A percentile compares a stretch with the other conserved stretches of the same genome.
Conservation (phyloP, 2,329 filamentous ascomycete genomes). For the Diaporthe citri region DNA sequence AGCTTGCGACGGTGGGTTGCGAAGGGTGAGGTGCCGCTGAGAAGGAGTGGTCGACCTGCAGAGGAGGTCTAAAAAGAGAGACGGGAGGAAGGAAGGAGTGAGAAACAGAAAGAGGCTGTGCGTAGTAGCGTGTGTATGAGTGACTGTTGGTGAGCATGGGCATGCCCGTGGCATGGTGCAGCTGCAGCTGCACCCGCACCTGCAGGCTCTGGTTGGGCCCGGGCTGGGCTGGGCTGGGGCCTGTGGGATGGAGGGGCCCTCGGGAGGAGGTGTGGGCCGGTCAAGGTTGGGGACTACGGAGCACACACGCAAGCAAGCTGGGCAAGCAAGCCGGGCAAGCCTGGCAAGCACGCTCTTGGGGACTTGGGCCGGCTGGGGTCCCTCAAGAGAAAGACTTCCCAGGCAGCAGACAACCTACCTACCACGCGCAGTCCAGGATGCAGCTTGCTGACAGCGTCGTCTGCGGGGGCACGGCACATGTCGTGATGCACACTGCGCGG, state of each 20-base stretch:
- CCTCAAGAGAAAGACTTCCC: background rate
- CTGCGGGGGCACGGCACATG: slow-evolving; percentile 13
- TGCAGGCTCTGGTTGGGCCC: slow-evolving; percentile 24
- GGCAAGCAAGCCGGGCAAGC: background rate
- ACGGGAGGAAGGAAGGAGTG: slow-evolving; percentile 34
- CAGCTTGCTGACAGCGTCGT: slow-evolving; percentile 13
- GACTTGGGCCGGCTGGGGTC: background rate
- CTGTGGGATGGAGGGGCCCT: slow-evolving; percentile 16
- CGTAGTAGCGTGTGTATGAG: slow-evolving; percentile 1
- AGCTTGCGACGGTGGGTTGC: slow-evolving; percentile 22
- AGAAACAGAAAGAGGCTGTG: slow-evolving; percentile 27
- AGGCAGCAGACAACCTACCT: background rate
- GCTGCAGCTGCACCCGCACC: background rate
- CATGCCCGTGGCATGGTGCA: no score
- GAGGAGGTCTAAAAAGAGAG: slow-evolving; percentile 38
- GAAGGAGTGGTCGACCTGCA: slow-evolving; percentile 31
- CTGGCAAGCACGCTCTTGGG: background rate
- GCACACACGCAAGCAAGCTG: slow-evolving; percentile 5
- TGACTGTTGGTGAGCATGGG: slow-evolving; percentile 22
- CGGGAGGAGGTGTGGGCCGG: slow-evolving; percentile 14
- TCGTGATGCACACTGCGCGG: background rate
- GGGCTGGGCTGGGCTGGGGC: slow-evolving; percentile 8
- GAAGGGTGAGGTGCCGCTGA: slow-evolving; percentile 18
- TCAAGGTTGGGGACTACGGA: slow-evolving; percentile 15
- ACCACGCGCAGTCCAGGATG: slow-evolving; percentile 4